Evolutionary conservation across 768 basidiomycete genomes (phyloP).

Genomic region (Boletus edulis): DNA sequence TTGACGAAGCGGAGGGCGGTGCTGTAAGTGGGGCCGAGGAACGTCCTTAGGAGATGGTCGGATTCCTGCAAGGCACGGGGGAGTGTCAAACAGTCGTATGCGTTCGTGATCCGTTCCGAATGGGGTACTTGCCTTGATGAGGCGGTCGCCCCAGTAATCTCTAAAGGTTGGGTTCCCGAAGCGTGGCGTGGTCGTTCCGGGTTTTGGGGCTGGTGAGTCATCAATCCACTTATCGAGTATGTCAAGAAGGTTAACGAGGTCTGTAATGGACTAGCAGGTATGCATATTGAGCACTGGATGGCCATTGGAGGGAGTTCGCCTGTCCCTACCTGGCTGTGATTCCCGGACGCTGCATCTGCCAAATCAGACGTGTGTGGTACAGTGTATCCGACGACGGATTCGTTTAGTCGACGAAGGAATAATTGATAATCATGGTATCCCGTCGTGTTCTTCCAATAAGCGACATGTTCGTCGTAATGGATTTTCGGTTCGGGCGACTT

Average conservation of each 20-base stretch:
- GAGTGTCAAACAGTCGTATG: not conserved
- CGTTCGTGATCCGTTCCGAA: not conserved
- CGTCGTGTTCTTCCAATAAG: constrained; percentile 64
- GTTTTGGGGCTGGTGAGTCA: constrained; percentile 70
- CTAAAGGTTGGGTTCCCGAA: constrained; percentile 94
- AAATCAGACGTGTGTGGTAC: constrained; percentile 39
- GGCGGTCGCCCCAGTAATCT: constrained; percentile 66
- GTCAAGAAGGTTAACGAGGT: constrained; percentile 57
- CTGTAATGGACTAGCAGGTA: constrained; percentile 42
- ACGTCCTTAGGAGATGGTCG: constrained; percentile 44
- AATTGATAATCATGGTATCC: constrained; percentile 73
- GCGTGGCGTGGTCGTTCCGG: constrained; percentile 55
- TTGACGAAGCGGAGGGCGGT: constrained; percentile 60
- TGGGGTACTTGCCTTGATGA: constrained; percentile 62
- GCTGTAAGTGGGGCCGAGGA: constrained; percentile 47
- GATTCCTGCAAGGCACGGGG: constrained; percentile 41
- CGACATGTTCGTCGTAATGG: constrained; percentile 68
- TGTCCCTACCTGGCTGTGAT: constrained; percentile 19
- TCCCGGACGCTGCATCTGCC: not conserved
- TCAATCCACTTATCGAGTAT: constrained; percentile 73
- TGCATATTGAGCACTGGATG: not conserved
- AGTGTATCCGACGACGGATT: constrained; percentile 67
- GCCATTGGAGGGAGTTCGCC: not conserved
- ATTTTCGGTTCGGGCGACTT: constrained; percentile 53
- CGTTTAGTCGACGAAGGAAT: constrained; percentile 74